Evolutionary conservation across 2,329 filamentous ascomycete genomes (phyloP).

Genomic region (Fusarium mundagurra): DNA sequence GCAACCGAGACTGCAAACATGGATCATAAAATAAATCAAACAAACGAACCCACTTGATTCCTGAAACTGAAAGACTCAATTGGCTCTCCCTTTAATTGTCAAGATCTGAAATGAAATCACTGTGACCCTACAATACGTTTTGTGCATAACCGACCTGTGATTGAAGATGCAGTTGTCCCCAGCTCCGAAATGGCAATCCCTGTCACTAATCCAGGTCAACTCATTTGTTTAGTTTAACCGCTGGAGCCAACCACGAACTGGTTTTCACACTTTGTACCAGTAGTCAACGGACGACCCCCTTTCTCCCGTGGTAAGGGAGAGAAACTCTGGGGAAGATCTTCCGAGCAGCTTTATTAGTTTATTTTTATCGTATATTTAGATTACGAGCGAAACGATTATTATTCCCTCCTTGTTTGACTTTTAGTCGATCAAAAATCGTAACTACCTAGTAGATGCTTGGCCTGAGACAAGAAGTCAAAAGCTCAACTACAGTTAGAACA

Average conservation of each 20-base stretch:
- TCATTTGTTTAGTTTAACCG: conserved; percentile 13
- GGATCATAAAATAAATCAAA: conserved; percentile 3
- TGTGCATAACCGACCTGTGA: conserved; percentile 16
- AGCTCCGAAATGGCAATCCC: conserved; percentile 10
- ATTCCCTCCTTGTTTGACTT: background rate
- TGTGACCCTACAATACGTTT: conserved; percentile 1
- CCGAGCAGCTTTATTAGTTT: background rate
- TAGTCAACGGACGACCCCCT: conserved; percentile 9
- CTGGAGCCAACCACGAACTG: conserved; percentile 9
- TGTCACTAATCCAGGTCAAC: conserved; percentile 17
- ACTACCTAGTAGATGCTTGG: no score
- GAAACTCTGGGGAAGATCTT: conserved; percentile 28
- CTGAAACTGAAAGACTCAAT: background rate
- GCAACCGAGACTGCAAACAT: conserved; percentile 2
- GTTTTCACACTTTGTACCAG: background rate
- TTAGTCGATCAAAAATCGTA: background rate
- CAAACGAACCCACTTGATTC: background rate
- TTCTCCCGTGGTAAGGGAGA: conserved; percentile 1
- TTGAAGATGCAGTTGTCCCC: conserved; percentile 18
- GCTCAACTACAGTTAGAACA: background rate
- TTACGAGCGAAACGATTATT: background rate
- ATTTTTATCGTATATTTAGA: background rate
- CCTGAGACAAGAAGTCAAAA: background rate
- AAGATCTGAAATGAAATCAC: background rate
- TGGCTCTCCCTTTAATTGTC: background rate